Conservation (phyloP, 768 basidiomycete species). For the Mycena indigotica region DNA sequence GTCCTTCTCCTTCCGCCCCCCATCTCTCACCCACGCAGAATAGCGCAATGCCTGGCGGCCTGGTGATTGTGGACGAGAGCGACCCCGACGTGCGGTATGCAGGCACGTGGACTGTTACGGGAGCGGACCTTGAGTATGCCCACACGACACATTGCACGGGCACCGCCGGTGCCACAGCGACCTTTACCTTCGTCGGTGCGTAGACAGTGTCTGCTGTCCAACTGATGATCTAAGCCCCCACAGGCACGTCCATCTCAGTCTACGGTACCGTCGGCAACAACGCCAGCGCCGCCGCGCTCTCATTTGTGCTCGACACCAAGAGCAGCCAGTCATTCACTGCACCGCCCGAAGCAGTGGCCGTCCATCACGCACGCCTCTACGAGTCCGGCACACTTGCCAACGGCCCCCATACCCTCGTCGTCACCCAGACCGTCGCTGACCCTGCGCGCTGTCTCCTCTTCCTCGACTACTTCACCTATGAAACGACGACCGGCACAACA, state of each 20-base stretch:
- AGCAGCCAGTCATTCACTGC: neutral
- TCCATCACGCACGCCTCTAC: conserved; percentile 8
- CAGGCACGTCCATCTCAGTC: conserved; percentile 7
- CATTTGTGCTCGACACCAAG: conserved; percentile 2
- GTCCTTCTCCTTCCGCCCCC: no score
- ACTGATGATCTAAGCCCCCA: neutral
- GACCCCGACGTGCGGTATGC: conserved; percentile 2
- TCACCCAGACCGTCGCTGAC: conserved; percentile 3
- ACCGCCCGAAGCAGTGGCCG: neutral
- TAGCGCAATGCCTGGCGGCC: no score
- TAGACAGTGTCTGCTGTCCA: neutral
- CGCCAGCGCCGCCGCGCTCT: neutral
- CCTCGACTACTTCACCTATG: conserved; percentile 15
- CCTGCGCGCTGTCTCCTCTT: neutral
- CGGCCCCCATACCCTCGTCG: conserved; percentile 9
- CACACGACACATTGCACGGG: neutral
- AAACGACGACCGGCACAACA: no score
- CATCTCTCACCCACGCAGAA: no score
- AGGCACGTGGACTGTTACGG: conserved; percentile 1
- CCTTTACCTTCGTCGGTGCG: conserved; percentile 8
- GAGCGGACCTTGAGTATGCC: neutral
- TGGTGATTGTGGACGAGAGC: conserved; percentile 8
- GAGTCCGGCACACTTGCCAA: neutral
- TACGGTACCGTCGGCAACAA: conserved; percentile 2
- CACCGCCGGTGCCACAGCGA: neutral